Base-by-base conservation (phyloP, 495 filamentous ascomycete genomes). In the Friedmanniomyces simplex region DNA sequence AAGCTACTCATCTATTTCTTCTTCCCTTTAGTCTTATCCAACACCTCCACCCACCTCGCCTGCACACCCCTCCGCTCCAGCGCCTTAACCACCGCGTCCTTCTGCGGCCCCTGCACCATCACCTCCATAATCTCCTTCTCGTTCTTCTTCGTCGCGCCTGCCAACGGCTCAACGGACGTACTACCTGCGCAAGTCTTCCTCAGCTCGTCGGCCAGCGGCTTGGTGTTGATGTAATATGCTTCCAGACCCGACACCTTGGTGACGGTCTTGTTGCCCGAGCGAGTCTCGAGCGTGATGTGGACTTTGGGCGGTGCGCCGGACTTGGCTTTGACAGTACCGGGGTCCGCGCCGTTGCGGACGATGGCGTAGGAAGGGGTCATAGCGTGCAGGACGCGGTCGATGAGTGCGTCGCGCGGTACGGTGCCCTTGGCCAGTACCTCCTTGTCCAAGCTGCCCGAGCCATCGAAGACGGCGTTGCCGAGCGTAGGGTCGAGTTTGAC, bases 111-210 rank as follows among this genome's bases (percentile, higher is more conserved):
- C 65, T 88, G 85, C 1, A 87, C 78, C 70, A 83, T 71, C 34
- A 88, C 77, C 67, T 88, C 85, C 81, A 85, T 82, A 0, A 85
- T 72, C 1, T 79, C 80, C 56, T 42, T 57, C 53, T 66, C 63
- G 63, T 78, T 79, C 57, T 82, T 78, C 13, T 80, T 81, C 60
- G 73, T 74, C 43, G 73, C 75, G 5, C 84, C 85, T 10, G 70
- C 73, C 46, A 83, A 69, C 63, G 83, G 78, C 6, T 77, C 72
- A 7, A 87, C 83, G 55, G 81, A 86, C 14, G 84, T 84, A 47
- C 79, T 83, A 34, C 85, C 80, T 1, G 85, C 85, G 67, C 85
- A 88, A 42, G 79, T 79, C 69, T 83, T 87, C 67, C 84, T 76
- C 54, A 88, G 67, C 64, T 88, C 85, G 56, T 86, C 85, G 0